Evolutionary conservation across 75 land plant genomes (phyloP).

Genomic region (Selaginella moellendorffii): DNA sequence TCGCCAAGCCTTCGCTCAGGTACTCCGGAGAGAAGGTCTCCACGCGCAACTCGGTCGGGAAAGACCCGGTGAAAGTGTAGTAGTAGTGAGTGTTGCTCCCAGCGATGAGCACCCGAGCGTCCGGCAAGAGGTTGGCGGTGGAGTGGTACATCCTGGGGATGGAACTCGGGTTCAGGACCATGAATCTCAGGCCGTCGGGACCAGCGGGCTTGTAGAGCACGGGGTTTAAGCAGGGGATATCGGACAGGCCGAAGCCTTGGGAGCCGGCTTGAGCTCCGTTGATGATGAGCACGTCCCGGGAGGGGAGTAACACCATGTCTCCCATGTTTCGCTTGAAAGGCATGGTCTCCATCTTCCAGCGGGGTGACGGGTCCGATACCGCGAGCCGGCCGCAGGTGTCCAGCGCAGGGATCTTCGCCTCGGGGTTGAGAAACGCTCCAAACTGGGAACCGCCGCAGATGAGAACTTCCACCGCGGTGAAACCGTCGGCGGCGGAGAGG

Average conservation of each 20-base stretch:
- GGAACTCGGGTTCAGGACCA: conserved; percentile 7
- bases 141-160: conserved; percentile 43
- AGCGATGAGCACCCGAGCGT: conserved; percentile 30
- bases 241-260: conserved; percentile 29
- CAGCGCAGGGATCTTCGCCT: neutral
- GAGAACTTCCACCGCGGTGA: conserved; percentile 22
- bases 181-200: conserved; percentile 15
- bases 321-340: conserved; percentile 12
- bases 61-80: conserved; percentile 24
- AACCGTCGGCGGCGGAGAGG: conserved; percentile 9
- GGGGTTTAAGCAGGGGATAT: conserved; percentile 22
- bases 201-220: conserved; percentile 21
- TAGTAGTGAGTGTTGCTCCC: conserved; percentile 33
- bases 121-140: conserved; percentile 32
- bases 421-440: neutral
- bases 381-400: neutral
- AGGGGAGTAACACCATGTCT: conserved; percentile 13
- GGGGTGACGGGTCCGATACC: neutral
- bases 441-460: conserved; percentile 33
- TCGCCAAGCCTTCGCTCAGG: conserved; percentile 5
- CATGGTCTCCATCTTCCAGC: conserved; percentile 15
- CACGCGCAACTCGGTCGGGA: conserved; percentile 30
- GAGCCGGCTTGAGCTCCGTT: neutral
- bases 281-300: conserved; percentile 14
- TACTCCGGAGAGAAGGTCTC: conserved; percentile 32